These are phyloP conservation scores for Syncephalastrum monosporum DNA, from an alignment of 371 early-diverging fungal genomes.

Conservation along the genomic window DNA sequence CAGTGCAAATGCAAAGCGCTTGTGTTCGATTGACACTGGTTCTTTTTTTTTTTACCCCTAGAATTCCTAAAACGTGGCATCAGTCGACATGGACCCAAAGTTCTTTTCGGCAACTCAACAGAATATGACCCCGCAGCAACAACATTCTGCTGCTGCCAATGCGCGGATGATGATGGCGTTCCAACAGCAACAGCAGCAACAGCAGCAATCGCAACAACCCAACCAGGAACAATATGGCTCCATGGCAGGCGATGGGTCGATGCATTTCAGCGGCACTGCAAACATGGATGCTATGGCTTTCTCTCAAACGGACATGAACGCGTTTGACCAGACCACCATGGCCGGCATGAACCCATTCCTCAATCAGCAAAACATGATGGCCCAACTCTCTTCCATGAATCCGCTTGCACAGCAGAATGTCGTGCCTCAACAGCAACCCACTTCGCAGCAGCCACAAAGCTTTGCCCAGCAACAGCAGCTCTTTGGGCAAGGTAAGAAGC, in stretches of 20 bases:
- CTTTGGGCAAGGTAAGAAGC: constrained; percentile 2
- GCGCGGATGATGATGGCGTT: constrained; percentile 37
- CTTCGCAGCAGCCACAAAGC: constrained; percentile 20
- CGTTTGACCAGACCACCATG: constrained; percentile 30
- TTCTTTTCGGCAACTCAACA: constrained; percentile 35
- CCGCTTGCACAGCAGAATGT: no score
- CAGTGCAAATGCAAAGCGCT: no score
- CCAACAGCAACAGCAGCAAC: constrained; percentile 30
- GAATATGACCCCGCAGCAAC: constrained; percentile 27
- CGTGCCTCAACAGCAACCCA: constrained; percentile 17
- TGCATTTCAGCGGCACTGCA: constrained; percentile 19
- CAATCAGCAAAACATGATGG: constrained; percentile 10
- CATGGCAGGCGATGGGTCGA: constrained; percentile 6
- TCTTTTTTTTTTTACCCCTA: constrained; percentile 4
- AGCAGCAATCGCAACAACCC: constrained; percentile 27
- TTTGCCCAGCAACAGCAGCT: constrained; percentile 25
- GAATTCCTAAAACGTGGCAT: constrained; percentile 8
- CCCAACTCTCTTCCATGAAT: no score
- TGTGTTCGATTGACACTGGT: neutral
- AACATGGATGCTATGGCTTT: constrained; percentile 28
- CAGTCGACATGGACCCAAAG: constrained; percentile 38
- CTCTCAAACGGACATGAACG: constrained; percentile 21
- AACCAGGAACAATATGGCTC: constrained; percentile 17
- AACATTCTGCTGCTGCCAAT: constrained; percentile 24
- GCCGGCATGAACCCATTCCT: constrained; percentile 23